Evolutionary conservation across 768 basidiomycete genomes (phyloP).

Genomic region (Arthromyces matolae): DNA sequence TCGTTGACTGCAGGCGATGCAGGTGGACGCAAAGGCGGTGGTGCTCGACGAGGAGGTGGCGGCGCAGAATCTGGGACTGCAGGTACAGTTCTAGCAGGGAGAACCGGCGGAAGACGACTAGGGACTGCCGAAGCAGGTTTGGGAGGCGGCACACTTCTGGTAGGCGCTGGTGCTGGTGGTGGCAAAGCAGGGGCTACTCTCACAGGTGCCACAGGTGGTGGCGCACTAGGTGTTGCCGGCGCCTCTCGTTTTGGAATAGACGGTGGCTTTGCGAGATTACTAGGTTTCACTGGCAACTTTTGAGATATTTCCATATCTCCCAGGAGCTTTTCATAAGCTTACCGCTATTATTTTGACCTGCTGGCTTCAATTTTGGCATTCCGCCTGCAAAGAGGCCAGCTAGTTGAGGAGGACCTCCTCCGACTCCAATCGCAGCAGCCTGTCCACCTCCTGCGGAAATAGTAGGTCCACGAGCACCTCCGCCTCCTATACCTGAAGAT

Average conservation of each 20-base stretch:
- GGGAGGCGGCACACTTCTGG: conserved; percentile 24
- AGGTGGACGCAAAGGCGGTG: conserved; percentile 31
- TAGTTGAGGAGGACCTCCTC: conserved; percentile 72
- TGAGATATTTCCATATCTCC: conserved; percentile 1
- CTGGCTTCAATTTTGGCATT: conserved; percentile 84
- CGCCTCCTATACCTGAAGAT: conserved; percentile 39
- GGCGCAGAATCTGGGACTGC: conserved; percentile 32
- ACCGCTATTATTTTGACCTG: conserved; percentile 62
- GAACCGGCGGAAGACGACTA: conserved; percentile 26
- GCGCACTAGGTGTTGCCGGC: conserved; percentile 6
- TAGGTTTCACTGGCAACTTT: conserved; percentile 48
- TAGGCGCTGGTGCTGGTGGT: neutral
- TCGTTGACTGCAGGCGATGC: conserved; percentile 32
- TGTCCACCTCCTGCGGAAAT: conserved; percentile 25
- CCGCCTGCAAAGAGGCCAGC: conserved; percentile 88
- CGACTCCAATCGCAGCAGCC: conserved; percentile 22
- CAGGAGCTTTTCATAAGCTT: conserved; percentile 19
- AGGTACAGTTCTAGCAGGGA: conserved; percentile 39
- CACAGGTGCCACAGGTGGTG: too few species aligned
- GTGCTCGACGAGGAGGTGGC: conserved; percentile 38
- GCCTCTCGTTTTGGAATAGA: conserved; percentile 51
- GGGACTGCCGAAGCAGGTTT: conserved; percentile 5
- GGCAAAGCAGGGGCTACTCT: neutral
- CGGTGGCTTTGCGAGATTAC: conserved; percentile 64
- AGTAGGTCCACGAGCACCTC: conserved; percentile 37